A percentile compares a stretch with the other conserved stretches of the same genome.
Evolutionary conservation across 345 rosid genomes (phyloP).

Genomic region (Heritiera fomes): DNA sequence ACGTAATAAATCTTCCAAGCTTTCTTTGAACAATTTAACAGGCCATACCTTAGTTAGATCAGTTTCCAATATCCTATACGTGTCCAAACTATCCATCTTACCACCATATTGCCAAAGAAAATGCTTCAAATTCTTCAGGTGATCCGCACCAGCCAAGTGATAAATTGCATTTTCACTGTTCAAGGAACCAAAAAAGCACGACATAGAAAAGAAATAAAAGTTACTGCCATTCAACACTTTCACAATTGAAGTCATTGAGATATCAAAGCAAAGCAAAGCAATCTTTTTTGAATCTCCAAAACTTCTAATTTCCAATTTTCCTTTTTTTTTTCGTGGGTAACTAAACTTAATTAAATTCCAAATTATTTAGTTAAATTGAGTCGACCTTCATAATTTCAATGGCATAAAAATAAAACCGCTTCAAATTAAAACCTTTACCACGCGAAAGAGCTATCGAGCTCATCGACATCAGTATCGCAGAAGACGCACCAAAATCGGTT

Average conservation of each 20-base stretch:
- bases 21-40: background rate
- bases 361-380: background rate
- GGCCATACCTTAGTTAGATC: slow-evolving; percentile 62
- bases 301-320: background rate
- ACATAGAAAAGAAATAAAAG: background rate
- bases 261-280: background rate
- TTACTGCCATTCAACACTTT: background rate
- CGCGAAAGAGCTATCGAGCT: slow-evolving; percentile 63
- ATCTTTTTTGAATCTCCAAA: background rate
- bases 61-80: slow-evolving; percentile 53
- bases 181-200: slow-evolving; percentile 18
- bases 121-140: slow-evolving; percentile 76
- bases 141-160: slow-evolving; percentile 67
- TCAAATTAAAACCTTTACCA: slow-evolving; percentile 43
- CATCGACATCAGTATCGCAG: slow-evolving; percentile 70
- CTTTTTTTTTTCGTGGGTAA: background rate
- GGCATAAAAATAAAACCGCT: background rate
- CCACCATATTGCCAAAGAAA: slow-evolving; percentile 76
- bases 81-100: slow-evolving; percentile 53
- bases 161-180: slow-evolving; percentile 62
- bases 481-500: slow-evolving; percentile 83
- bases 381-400: background rate
- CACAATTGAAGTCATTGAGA: background rate
- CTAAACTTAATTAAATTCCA: background rate
- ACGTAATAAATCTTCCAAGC: slow-evolving; percentile 12